Evolutionary conservation across 1,139 yeast species (phyloP).

Genomic region (Diutina mesorugosa): DNA sequence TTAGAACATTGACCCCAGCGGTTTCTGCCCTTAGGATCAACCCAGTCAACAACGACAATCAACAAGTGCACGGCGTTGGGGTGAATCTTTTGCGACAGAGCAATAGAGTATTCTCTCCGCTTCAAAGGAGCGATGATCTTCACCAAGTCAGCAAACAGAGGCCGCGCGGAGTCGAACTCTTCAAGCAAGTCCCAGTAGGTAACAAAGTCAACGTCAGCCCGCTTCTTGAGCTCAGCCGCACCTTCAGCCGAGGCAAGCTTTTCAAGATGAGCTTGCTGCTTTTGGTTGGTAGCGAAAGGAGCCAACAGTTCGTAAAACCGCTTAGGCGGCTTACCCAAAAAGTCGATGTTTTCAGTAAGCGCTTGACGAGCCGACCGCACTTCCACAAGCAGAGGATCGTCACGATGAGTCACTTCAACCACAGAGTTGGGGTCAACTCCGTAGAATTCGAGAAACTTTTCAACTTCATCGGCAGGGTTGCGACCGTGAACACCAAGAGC

Average conservation of each 20-base stretch:
- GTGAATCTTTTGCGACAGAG: conserved; percentile 88
- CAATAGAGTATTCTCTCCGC: conserved; percentile 98
- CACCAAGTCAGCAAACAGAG: conserved; percentile 59
- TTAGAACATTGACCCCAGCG: conserved; percentile 94
- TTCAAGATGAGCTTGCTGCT: conserved; percentile 49
- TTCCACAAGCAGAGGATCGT: conserved; percentile 44
- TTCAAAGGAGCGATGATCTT: conserved; percentile 74
- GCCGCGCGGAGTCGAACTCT: conserved; percentile 75
- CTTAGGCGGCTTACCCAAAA: conserved; percentile 94
- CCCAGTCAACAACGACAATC: conserved; percentile 95
- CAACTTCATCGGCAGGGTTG: conserved; percentile 55
- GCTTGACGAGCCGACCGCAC: conserved; percentile 75
- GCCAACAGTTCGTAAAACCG: conserved; percentile 81
- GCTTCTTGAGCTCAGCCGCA: conserved; percentile 72
- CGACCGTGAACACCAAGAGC: conserved; percentile 94
- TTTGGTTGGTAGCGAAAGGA: conserved; percentile 56
- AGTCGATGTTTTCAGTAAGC: conserved; percentile 66
- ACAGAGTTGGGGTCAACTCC: conserved; percentile 58
- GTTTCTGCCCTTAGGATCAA: conserved; percentile 72
- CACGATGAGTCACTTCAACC: conserved; percentile 63
- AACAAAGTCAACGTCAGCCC: conserved; percentile 73
- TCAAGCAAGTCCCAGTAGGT: conserved; percentile 74
- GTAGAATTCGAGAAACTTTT: conserved; percentile 55
- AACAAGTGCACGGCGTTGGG: conserved; percentile 84
- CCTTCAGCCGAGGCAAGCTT: conserved; percentile 68